Evolutionary conservation across 306 rosid species (phyloP).

Genomic region (Vigna nakashimae): DNA sequence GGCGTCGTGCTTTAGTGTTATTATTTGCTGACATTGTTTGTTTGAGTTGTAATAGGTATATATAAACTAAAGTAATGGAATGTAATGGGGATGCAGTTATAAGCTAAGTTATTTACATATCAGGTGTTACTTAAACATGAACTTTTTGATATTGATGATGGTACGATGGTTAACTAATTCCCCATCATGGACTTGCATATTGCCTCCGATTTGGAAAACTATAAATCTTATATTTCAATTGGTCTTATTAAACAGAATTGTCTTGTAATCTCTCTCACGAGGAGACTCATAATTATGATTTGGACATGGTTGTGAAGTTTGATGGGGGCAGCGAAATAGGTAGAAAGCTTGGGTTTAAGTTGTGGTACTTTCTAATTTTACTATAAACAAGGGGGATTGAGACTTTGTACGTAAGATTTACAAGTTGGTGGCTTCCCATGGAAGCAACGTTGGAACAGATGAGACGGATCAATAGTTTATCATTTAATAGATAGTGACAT

Average conservation of each 20-base stretch:
- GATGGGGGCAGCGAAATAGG: background rate
- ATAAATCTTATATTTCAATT: background rate
- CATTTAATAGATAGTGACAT: background rate
- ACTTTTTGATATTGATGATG: background rate
- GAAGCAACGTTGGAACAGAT: constrained; percentile 6
- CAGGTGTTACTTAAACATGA: background rate
- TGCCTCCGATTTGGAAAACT: background rate
- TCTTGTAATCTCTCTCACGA: background rate
- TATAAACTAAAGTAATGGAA: background rate
- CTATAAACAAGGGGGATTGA: background rate
- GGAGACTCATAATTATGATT: background rate
- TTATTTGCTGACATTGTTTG: too few species aligned
- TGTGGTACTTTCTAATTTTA: background rate
- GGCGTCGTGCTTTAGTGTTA: background rate
- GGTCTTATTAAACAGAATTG: background rate
- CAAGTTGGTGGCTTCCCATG: constrained; percentile 7
- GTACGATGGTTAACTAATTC: background rate
- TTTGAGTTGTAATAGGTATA: background rate
- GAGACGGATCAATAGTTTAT: background rate
- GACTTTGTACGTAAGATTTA: background rate
- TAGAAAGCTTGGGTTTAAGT: constrained; percentile 11
- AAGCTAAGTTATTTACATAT: background rate
- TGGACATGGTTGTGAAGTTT: background rate
- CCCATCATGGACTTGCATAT: background rate
- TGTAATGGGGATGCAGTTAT: background rate